Percentiles rank a stretch among this genome's conserved stretches.
Conservation (phyloP, 306 rosid species). For the Lathyrus sativus region DNA sequence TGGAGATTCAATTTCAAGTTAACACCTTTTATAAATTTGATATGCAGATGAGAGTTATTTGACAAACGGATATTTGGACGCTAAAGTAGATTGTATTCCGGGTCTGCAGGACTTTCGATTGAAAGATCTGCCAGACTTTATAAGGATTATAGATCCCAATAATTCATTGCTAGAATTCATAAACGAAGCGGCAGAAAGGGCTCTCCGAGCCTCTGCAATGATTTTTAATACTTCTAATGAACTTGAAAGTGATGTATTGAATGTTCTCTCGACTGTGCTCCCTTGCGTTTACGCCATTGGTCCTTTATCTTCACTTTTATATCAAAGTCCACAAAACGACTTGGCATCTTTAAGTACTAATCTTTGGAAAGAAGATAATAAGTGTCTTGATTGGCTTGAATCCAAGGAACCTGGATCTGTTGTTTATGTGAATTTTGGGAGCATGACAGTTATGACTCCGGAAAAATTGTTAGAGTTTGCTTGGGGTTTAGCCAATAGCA, state of each 20-base stretch:
- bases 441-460: background rate
- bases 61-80: constrained; percentile 32
- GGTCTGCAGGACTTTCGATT: constrained; percentile 27
- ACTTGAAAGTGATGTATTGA: constrained; percentile 27
- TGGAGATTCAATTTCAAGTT: too few relatives aligned
- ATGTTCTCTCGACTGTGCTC: constrained; percentile 11
- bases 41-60: constrained; percentile 37
- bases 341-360: background rate
- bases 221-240: constrained; percentile 16
- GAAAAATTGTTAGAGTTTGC: constrained; percentile 11
- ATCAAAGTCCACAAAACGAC: background rate
- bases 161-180: background rate
- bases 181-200: background rate
- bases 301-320: constrained; percentile 13
- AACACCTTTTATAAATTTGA: background rate
- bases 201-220: constrained; percentile 2
- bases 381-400: constrained; percentile 27
- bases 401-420: background rate
- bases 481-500: constrained; percentile 29
- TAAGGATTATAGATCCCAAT: constrained; percentile 31
- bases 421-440: constrained; percentile 23
- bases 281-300: constrained; percentile 1
- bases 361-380: constrained; percentile 16
- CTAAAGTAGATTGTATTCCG: constrained; percentile 36
- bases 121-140: constrained; percentile 19